Evolutionary conservation across 352 stramenopile genomes (phyloP).

Genomic region (Hyaloperonospora brassicae): DNA sequence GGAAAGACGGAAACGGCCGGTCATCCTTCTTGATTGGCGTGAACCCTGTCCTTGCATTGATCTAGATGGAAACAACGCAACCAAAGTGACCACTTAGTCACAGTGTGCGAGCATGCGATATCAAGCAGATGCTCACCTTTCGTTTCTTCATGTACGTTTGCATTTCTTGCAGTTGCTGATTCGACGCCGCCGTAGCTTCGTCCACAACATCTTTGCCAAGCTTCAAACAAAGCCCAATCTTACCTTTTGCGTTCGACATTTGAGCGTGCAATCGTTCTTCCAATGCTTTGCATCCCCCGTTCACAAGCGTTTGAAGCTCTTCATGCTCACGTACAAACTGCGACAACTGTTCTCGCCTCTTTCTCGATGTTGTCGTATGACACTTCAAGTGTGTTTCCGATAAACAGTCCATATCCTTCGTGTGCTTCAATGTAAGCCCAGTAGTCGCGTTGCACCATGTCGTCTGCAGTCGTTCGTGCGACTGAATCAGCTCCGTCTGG

Average conservation of each 20-base stretch:
- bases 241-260: constrained; percentile 25
- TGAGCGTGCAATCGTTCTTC: constrained; percentile 26
- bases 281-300: constrained; percentile 20
- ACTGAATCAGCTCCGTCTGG: constrained; percentile 25
- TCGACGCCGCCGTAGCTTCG: constrained; percentile 24
- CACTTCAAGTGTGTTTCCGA: constrained; percentile 22
- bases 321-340: constrained; percentile 28
- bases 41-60: constrained; percentile 28
- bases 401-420: constrained; percentile 9
- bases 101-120: background rate
- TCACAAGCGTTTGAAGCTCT: constrained; percentile 24
- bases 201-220: constrained; percentile 22
- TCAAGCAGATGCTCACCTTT: constrained; percentile 23
- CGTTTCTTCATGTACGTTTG: constrained; percentile 45
- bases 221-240: constrained; percentile 17
- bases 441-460: constrained; percentile 13
- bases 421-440: constrained; percentile 13
- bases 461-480: constrained; percentile 15
- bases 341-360: constrained; percentile 17
- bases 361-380: constrained; percentile 9
- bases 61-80: constrained; percentile 15
- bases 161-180: constrained; percentile 29
- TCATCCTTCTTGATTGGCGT: constrained; percentile 41
- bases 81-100: constrained; percentile 3
- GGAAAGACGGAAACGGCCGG: constrained; percentile 31